Conservation (phyloP, 805 yeast species). For the Yamadazyma endophytica region DNA sequence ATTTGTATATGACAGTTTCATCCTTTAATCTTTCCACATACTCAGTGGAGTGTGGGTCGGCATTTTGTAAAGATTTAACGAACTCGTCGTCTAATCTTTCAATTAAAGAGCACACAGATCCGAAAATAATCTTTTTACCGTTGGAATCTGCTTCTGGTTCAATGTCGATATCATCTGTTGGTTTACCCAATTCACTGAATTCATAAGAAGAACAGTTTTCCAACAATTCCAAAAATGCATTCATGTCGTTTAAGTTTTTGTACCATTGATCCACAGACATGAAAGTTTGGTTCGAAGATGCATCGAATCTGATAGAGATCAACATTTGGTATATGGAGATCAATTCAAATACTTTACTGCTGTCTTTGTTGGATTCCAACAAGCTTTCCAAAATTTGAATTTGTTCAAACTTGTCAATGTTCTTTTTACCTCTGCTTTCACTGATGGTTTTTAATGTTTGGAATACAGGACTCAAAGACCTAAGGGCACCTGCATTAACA, state of each 20-base stretch:
- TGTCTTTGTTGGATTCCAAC: slow-evolving; percentile 25
- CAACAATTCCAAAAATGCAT: slow-evolving; percentile 59
- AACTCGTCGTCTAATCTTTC: slow-evolving; percentile 96
- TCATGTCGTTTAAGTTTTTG: slow-evolving; percentile 58
- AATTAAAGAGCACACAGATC: slow-evolving; percentile 79
- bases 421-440: slow-evolving; percentile 94
- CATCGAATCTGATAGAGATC: slow-evolving; percentile 85
- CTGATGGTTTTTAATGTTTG: slow-evolving; percentile 66
- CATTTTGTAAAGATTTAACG: slow-evolving; percentile 76
- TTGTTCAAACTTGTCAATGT: slow-evolving; percentile 80
- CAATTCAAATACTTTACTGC: slow-evolving; percentile 58
- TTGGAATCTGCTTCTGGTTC: slow-evolving; percentile 54
- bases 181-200: slow-evolving; percentile 70
- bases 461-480: slow-evolving; percentile 51
- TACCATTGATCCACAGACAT: slow-evolving; percentile 85
- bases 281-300: slow-evolving; percentile 58
- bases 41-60: slow-evolving; percentile 94
- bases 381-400: slow-evolving; percentile 65
- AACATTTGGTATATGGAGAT: slow-evolving; percentile 76
- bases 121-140: slow-evolving; percentile 73
- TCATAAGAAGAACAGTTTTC: slow-evolving; percentile 59
- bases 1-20: slow-evolving; percentile 70
- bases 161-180: slow-evolving; percentile 67
- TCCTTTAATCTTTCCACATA: slow-evolving; percentile 87
- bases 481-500: slow-evolving; percentile 33